phyloP scores from a whole-genome alignment of 805 yeast genomes.

The Torulaspora indica region DNA sequence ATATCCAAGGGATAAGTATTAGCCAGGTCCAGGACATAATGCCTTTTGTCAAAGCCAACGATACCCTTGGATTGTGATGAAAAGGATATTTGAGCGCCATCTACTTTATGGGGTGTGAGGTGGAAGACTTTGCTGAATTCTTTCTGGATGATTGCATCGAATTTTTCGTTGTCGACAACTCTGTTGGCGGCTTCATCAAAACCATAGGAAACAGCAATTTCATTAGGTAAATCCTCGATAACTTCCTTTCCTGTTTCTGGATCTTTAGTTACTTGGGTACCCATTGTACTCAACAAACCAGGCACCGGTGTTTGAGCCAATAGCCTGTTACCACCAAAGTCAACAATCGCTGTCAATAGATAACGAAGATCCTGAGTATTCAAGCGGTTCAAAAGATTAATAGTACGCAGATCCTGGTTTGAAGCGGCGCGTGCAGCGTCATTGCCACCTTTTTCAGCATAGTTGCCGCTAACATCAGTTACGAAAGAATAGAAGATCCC shows the following conservation, averaged over 20 bases:
- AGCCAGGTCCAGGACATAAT: slow-evolving; percentile 78
- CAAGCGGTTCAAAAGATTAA: slow-evolving; percentile 61
- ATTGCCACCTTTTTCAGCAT: slow-evolving; percentile 66
- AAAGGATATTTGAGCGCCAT: slow-evolving; percentile 48
- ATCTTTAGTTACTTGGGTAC: slow-evolving; percentile 38
- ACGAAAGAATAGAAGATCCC: slow-evolving; percentile 86
- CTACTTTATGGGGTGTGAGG: slow-evolving; percentile 60
- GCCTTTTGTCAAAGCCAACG: slow-evolving; percentile 77
- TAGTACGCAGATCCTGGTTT: slow-evolving; percentile 71
- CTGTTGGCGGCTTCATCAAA: slow-evolving; percentile 54
- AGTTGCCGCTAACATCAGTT: slow-evolving; percentile 54
- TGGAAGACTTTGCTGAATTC: slow-evolving; percentile 70
- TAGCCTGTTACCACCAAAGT: slow-evolving; percentile 82
- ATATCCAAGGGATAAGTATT: slow-evolving; percentile 83
- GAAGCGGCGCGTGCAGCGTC: slow-evolving; percentile 81
- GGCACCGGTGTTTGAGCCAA: slow-evolving; percentile 96
- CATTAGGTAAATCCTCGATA: slow-evolving; percentile 35
- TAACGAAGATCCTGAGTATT: slow-evolving; percentile 62
- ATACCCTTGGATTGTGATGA: slow-evolving; percentile 83
- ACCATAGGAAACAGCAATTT: slow-evolving; percentile 67
- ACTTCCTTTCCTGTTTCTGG: slow-evolving; percentile 41
- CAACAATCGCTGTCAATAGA: slow-evolving; percentile 79
- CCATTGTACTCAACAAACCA: slow-evolving; percentile 49
- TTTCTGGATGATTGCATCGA: slow-evolving; percentile 51
- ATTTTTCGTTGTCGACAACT: slow-evolving; percentile 48